Base-by-base conservation (phyloP, 108 stramenopile genomes). In the Skeletonema costatum region DNA sequence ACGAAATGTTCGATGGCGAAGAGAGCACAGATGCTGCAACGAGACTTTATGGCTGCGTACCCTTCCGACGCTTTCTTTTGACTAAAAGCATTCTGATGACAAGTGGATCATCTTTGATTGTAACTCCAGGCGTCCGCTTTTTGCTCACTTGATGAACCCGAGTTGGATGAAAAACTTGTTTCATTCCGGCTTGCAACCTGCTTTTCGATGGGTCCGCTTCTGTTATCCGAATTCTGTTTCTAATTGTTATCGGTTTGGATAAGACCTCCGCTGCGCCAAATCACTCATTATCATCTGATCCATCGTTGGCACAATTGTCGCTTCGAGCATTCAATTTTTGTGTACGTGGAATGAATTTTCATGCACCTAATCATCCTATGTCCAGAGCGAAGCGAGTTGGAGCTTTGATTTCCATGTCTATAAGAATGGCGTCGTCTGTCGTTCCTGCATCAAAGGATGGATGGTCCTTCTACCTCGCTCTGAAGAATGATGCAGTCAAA, bases 151-250 rank as follows among this genome's bases (percentile, higher is more conserved):
- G 39, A 56, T n/a, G 58, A 21, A 33, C 48, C 66, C 32, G 46
- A 29, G 5, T 30, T 60, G 62, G 39, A 64, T 41, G 62, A 71
- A 13, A 62, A 33, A 14, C 33, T 63, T 12, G 69, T 71, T 25
- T 38, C 67, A 25, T 36, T 58, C 11, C 56, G 42, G 48, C 71
- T 80, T 30, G 79, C 80, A 17, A 35, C 68, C 1, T 85, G 68
- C 29, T 33, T 81, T 5, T 63, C 48, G 32, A 50, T 83, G 32
- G 82, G 82, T 8, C 75, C 72, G 3, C 44, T 83, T 36, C 64
- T 76, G 9, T 83, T 78, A 38, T 63, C 73, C 50, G 82, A 83
- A 31, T 83, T 83, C 63, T 75, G 75, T 31, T 31, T 16, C 73
- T 17, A 72, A 83, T 48, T 78, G 72, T 17, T 78, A 74, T 78